Evolutionary conservation across 2,329 filamentous ascomycete species (phyloP).

Genomic region (Mycogone perniciosa): DNA sequence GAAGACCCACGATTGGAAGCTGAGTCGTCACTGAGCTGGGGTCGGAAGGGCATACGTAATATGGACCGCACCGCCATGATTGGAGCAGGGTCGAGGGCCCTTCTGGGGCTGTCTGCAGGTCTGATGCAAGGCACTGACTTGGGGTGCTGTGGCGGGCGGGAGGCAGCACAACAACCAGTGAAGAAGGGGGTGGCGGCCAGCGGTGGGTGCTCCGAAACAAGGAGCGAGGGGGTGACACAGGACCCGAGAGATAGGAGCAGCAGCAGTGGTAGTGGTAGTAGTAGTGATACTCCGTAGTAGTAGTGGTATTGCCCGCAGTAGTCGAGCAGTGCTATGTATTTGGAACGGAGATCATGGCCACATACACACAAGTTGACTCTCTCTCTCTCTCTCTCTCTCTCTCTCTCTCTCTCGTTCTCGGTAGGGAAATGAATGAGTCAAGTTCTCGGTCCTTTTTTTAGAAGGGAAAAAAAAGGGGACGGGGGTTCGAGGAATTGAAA

Average conservation of each 20-base stretch:
- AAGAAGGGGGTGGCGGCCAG: not conserved
- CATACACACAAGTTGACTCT: too few relatives aligned
- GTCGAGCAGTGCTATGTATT: not conserved
- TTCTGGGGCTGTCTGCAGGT: conserved; percentile 16
- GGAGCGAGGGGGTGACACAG: not conserved
- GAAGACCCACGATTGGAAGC: conserved; percentile 17
- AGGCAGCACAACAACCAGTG: conserved; percentile 8
- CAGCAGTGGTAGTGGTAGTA: not conserved
- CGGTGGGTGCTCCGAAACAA: not conserved
- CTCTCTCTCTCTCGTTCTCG: too few relatives aligned
- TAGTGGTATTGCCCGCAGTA: not conserved
- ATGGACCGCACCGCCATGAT: conserved; percentile 21
- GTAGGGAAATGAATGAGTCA: too few relatives aligned
- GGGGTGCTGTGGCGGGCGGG: conserved; percentile 5
- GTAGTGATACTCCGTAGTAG: not conserved
- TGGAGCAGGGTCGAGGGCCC: conserved; percentile 15
- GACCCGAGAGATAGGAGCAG: not conserved
- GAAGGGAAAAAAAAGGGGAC: too few relatives aligned
- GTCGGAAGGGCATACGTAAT: conserved; percentile 14
- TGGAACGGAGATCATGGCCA: not conserved
- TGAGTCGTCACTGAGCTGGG: conserved; percentile 17
- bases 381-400: too few relatives aligned
- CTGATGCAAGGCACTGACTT: conserved; percentile 13
- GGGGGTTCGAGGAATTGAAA: too few relatives aligned
- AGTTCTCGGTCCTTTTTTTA: too few relatives aligned